Percentiles rank a stretch among this genome's conserved stretches.
Conservation (phyloP, 192 early-diverging fungal genomes). For the Spinellus fusiger region DNA sequence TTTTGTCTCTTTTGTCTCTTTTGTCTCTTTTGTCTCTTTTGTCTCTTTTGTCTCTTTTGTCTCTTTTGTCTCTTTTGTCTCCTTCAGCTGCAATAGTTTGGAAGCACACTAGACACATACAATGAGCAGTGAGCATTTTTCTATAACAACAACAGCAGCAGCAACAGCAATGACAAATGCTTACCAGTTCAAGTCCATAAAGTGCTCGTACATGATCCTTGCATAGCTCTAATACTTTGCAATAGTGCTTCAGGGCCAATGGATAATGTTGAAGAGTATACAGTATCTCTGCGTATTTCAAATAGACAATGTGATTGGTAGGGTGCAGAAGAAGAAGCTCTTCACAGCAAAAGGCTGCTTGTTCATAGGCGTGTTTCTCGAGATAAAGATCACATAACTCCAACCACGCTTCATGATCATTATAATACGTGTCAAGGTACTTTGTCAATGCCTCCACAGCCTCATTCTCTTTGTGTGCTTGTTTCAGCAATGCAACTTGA, state of each 20-base stretch:
- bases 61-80: constrained; percentile 10
- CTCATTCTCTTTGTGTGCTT: constrained; percentile 57
- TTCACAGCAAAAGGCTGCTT: constrained; percentile 88
- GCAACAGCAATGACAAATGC: neutral
- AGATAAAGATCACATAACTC: constrained; percentile 77
- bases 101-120: constrained; percentile 15
- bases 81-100: constrained; percentile 17
- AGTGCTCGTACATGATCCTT: constrained; percentile 81
- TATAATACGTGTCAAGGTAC: constrained; percentile 79
- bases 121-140: neutral
- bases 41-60: no score
- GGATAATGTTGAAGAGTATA: constrained; percentile 63
- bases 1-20: no score
- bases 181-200: constrained; percentile 78
- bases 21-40: no score
- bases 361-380: constrained; percentile 59
- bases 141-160: neutral
- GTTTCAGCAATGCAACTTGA: constrained; percentile 64
- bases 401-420: constrained; percentile 89
- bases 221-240: constrained; percentile 81
- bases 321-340: constrained; percentile 87
- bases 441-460: constrained; percentile 66
- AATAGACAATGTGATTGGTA: constrained; percentile 78
- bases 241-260: constrained; percentile 82
- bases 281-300: constrained; percentile 86